A percentile compares a stretch with the other conserved stretches of the same genome.
phyloP scores from a whole-genome alignment of 169 alveolate genomes.

The Eimeria falciformis region DNA sequence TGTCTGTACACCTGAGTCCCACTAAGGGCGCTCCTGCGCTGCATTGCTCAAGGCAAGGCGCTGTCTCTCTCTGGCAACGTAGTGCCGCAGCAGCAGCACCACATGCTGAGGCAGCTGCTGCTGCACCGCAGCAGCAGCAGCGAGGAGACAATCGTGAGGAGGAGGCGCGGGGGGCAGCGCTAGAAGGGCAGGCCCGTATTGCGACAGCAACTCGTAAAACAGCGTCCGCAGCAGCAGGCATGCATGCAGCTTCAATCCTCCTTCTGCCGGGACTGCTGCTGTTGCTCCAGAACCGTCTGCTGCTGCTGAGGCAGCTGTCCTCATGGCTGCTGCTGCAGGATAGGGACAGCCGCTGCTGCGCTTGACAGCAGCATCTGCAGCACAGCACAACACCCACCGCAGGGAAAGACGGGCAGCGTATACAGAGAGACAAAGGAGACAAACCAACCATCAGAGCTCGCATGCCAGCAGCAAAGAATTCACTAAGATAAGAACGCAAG shows the following conservation, averaged over 20 bases:
- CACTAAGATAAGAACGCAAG: too few relatives aligned
- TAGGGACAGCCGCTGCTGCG: not conserved
- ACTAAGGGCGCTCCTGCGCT: too few relatives aligned
- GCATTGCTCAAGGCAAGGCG: not conserved
- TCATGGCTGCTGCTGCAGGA: not conserved
- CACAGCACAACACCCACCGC: not conserved
- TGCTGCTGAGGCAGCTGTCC: conserved; percentile 15
- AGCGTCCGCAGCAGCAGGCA: conserved; percentile 41
- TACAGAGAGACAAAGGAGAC: conserved; percentile 3
- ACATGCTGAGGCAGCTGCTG: conserved; percentile 59
- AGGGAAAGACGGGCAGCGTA: not conserved
- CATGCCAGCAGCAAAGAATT: too few relatives aligned
- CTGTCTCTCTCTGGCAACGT: conserved; percentile 6
- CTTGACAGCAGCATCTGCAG: not conserved
- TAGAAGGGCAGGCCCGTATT: conserved; percentile 27
- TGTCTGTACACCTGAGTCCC: too few relatives aligned
- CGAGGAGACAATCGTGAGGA: conserved; percentile 4
- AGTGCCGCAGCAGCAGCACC: conserved; percentile 57
- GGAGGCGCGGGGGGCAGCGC: conserved; percentile 45
- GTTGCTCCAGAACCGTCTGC: conserved; percentile 36
- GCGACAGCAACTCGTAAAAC: conserved; percentile 31
- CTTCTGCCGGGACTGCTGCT: conserved; percentile 7
- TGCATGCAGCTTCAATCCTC: not conserved
- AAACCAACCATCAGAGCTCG: not conserved
- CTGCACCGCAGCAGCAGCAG: conserved; percentile 54